Conservation (phyloP, 2,329 filamentous ascomycete genomes). For the Venturia asperata region DNA sequence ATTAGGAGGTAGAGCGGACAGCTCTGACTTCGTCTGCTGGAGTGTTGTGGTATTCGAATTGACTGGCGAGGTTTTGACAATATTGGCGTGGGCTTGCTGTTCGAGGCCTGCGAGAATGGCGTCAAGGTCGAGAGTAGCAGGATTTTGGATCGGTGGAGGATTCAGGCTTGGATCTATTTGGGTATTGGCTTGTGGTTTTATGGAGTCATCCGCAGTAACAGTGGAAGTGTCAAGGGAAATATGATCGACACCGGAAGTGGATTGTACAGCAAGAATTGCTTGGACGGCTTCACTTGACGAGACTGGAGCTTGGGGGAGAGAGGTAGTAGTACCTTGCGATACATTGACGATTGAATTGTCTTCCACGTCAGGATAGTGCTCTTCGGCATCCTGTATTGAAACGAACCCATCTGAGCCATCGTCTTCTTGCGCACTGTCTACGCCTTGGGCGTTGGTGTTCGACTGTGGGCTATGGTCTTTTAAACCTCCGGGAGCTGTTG, state of each 20-base stretch:
- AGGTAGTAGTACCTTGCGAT: slow-evolving; percentile 9
- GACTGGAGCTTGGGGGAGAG: not conserved
- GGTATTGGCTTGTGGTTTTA: slow-evolving; percentile 8
- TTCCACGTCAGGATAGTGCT: not conserved
- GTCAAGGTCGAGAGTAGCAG: slow-evolving; percentile 10
- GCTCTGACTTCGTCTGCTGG: slow-evolving; percentile 4
- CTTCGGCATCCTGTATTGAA: not conserved
- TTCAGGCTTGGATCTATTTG: slow-evolving; percentile 6
- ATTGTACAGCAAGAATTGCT: not conserved
- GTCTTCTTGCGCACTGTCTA: slow-evolving; percentile 13
- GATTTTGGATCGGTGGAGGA: not conserved
- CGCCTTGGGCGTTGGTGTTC: not conserved
- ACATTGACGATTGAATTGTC: not conserved
- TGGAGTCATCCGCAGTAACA: not conserved
- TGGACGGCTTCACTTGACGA: slow-evolving; percentile 11
- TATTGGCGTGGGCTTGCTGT: not conserved
- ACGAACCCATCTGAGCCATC: slow-evolving; percentile 4
- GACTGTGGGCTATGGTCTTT: not conserved
- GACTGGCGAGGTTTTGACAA: not conserved
- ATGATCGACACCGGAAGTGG: slow-evolving; percentile 10
- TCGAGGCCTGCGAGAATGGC: slow-evolving; percentile 11
- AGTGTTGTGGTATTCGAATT: slow-evolving; percentile 19
- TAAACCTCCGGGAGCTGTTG: not conserved
- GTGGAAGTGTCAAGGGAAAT: slow-evolving; percentile 13
- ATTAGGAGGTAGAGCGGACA: slow-evolving; percentile 22